phyloP scores from a whole-genome alignment of 345 rosid genomes.

The Populus pruinosa region DNA sequence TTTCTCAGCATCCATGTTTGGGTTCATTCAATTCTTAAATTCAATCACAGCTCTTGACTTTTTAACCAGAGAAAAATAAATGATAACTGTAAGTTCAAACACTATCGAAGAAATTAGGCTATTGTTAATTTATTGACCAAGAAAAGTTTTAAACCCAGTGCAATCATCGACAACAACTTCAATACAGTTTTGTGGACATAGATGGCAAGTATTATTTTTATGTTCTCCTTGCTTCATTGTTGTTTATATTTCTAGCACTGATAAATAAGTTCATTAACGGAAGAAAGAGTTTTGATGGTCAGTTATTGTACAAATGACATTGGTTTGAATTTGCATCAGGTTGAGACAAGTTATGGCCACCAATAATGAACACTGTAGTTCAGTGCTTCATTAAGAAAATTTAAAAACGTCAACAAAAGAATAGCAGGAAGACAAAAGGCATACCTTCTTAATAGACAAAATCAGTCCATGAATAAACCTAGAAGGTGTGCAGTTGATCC shows the following conservation, averaged over 20 bases:
- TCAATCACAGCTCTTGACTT: not conserved
- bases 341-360: not conserved
- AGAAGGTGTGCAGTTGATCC: constrained; percentile 87
- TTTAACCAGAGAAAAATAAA: not conserved
- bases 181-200: not conserved
- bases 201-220: not conserved
- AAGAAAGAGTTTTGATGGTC: not conserved
- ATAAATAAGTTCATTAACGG: not conserved
- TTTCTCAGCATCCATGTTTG: too few relatives aligned
- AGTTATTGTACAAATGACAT: not conserved
- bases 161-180: not conserved
- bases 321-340: not conserved
- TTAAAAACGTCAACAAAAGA: not conserved
- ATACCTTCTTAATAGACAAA: constrained; percentile 50
- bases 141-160: not conserved
- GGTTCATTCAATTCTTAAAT: not conserved
- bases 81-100: not conserved
- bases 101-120: not conserved
- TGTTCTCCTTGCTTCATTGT: not conserved
- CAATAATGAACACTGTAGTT: not conserved
- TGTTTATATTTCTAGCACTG: not conserved
- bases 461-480: constrained; percentile 65
- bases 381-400: not conserved
- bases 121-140: not conserved
- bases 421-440: not conserved